Evolutionary conservation across 1,284 basidiomycete species (phyloP).

Genomic region (Tranzscheliella williamsii): DNA sequence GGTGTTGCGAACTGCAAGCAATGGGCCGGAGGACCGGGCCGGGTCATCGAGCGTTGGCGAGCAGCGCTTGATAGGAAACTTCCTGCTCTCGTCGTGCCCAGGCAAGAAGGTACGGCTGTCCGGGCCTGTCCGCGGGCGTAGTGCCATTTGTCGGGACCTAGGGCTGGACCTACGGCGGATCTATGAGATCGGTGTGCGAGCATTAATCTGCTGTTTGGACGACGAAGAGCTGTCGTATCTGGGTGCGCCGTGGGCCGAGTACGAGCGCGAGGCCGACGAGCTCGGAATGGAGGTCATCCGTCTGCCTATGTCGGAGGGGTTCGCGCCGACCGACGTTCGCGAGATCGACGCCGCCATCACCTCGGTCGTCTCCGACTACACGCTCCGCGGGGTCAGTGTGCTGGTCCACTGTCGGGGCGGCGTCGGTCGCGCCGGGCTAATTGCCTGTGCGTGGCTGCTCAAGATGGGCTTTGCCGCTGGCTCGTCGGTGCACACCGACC

Average conservation of each 20-base stretch:
- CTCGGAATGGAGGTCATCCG: constrained; percentile 77
- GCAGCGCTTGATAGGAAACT: constrained; percentile 72
- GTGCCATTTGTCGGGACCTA: constrained; percentile 82
- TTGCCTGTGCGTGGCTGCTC: constrained; percentile 90
- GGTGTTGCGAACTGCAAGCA: background rate
- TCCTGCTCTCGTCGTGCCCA: constrained; percentile 87
- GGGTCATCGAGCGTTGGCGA: background rate
- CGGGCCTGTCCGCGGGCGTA: constrained; percentile 78
- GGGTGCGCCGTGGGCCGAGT: constrained; percentile 80
- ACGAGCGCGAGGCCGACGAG: constrained; percentile 69
- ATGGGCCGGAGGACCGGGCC: background rate
- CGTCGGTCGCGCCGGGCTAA: constrained; percentile 87
- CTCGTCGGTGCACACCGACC: background rate
- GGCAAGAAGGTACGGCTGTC: constrained; percentile 90
- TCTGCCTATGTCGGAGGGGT: constrained; percentile 84
- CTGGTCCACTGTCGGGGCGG: constrained; percentile 93
- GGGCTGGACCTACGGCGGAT: constrained; percentile 77
- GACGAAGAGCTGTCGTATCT: constrained; percentile 81
- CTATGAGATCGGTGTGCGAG: constrained; percentile 74
- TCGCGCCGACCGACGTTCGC: constrained; percentile 77
- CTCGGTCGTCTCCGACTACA: constrained; percentile 73
- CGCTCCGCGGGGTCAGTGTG: constrained; percentile 73
- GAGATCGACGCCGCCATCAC: constrained; percentile 79
- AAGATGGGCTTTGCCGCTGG: constrained; percentile 75
- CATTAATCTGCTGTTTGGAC: constrained; percentile 84